Evolutionary conservation across 1,284 basidiomycete genomes (phyloP), one percentile per base, ranked within the genome.

Genomic region (Cystobasidiaceae sp.): DNA sequence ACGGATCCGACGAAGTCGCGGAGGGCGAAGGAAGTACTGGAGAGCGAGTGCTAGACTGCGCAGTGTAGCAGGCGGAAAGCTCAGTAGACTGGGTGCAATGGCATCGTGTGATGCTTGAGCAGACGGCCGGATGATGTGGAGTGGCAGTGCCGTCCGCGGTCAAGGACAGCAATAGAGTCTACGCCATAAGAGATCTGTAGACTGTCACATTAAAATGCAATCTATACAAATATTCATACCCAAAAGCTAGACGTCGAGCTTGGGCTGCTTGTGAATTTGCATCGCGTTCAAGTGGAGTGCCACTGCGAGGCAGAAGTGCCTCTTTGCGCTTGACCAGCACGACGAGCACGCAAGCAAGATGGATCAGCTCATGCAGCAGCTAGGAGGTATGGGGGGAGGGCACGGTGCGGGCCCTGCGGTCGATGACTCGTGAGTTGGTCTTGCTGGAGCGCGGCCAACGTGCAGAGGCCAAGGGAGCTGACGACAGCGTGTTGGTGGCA

Each of bases 341-440:
- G 33, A 39, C 45, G 25, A 27, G 48, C 48, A 51, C 5, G 17
- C 28, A 55, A 41, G 32, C 19, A 55, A 9, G 1, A 64, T 64
- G 61, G 61, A 64, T 64, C 61, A 64, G 21, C 41, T 64, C 30
- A 64, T 64, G 61, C 61, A 64, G 61, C 61, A 64, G 43, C 13
- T 64, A 28, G 61, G 61, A 3, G 54, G 54, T 30, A 52, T 52
- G 44, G 52, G 52, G 28, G 61, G 61, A 25, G 60, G 60, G 3
- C 32, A 52, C 3, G 37, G 21, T 23, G 61, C 51, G 11, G 61
- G 51, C 9, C 61, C 61, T n/a, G 51, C 51, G 13, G 52, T 64
- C 13, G 51, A 64, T 33, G 61, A 64, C 28, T 56, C 54, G 54
- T 56, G 23, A 56, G 54, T 37, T 39, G n/a, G n/a, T n/a, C n/a